Conservation (phyloP, 805 yeast species). For the Yamadazyma phyllophila region DNA sequence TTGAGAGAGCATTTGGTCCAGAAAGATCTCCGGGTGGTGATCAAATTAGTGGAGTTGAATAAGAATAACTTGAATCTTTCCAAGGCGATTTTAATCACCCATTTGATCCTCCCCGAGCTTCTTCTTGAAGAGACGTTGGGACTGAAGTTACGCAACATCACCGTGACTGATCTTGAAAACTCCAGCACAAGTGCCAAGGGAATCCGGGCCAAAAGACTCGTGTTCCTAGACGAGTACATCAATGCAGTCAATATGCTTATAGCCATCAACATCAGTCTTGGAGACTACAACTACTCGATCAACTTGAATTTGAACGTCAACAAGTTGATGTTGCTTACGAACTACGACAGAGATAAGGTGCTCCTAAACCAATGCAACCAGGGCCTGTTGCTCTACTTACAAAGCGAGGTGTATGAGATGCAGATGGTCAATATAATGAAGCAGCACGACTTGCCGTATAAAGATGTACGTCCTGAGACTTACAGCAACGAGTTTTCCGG, state of each 20-base stretch:
- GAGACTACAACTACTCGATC: constrained; percentile 63
- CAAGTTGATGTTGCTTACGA: constrained; percentile 72
- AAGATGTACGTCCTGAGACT: constrained; percentile 11
- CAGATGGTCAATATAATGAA: constrained; percentile 16
- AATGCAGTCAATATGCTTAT: constrained; percentile 73
- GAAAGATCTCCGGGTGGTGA: constrained; percentile 66
- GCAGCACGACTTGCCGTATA: constrained; percentile 32
- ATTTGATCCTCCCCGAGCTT: constrained; percentile 62
- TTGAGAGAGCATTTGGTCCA: constrained; percentile 60
- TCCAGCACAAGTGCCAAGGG: not conserved
- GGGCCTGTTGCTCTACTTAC: constrained; percentile 66
- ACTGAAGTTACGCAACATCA: constrained; percentile 5
- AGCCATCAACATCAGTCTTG: constrained; percentile 65
- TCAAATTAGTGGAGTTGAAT: constrained; percentile 63
- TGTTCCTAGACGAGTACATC: constrained; percentile 72
- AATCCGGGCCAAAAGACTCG: not conserved
- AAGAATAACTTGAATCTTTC: constrained; percentile 46
- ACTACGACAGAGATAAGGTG: constrained; percentile 61
- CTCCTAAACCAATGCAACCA: constrained; percentile 65
- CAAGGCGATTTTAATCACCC: constrained; percentile 59
- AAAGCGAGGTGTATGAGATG: constrained; percentile 61
- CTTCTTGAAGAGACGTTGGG: constrained; percentile 51
- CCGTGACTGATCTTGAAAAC: constrained; percentile 4
- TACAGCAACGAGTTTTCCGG: constrained; percentile 19
- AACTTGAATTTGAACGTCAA: constrained; percentile 61